Conservation (phyloP, 805 yeast species). For the Lachancea thermotolerans region DNA sequence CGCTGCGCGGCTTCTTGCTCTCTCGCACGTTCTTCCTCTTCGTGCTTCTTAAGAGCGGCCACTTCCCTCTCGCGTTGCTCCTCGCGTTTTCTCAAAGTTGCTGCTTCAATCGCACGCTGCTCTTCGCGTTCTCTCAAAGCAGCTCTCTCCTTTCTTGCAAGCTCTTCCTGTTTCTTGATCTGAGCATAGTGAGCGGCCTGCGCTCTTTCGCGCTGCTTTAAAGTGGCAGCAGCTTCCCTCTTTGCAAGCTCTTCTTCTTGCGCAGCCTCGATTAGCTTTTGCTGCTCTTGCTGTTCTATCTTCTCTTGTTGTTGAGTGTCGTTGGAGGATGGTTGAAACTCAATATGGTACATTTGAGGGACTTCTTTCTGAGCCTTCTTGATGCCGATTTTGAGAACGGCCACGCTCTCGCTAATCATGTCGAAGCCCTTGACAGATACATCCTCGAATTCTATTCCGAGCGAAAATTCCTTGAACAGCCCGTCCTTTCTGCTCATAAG, state of each 20-base stretch:
- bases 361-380: not conserved
- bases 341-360: not conserved
- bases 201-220: conserved; percentile 1
- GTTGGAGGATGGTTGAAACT: not conserved
- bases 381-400: conserved; percentile 4
- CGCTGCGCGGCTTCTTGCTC: conserved; percentile 2
- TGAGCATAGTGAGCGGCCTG: not conserved
- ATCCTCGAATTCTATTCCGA: conserved; percentile 19
- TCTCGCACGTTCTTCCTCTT: conserved; percentile 2
- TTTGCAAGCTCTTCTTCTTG: not conserved
- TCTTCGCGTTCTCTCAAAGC: not conserved
- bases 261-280: not conserved
- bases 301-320: not conserved
- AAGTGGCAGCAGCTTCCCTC: not conserved
- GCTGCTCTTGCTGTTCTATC: not conserved
- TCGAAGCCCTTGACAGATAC: conserved; percentile 20
- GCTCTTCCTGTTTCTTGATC: conserved; percentile 1
- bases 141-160: conserved; percentile 2
- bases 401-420: conserved; percentile 9
- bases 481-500: conserved; percentile 19
- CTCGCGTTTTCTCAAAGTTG: not conserved
- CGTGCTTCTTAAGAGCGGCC: not conserved
- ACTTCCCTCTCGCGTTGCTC: conserved; percentile 6
- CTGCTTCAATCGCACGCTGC: conserved; percentile 1
- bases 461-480: conserved; percentile 16